A percentile compares a stretch with the other conserved stretches of the same genome.
phyloP scores from a whole-genome alignment of 371 early-diverging fungal genomes.

The Capniomyces stellatus region DNA sequence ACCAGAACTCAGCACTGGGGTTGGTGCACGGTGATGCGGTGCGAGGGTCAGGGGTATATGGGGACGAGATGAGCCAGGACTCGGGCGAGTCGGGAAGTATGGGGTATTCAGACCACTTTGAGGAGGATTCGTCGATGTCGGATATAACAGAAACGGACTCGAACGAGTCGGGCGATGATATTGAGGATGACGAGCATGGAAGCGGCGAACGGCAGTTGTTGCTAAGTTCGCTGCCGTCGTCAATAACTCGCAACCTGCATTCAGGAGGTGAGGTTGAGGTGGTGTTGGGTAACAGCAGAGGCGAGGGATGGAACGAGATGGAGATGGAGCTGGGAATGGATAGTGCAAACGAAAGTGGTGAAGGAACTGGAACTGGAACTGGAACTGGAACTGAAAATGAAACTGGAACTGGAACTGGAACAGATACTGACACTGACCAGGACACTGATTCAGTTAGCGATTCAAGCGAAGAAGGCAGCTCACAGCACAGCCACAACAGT shows the following conservation, averaged over 20 bases:
- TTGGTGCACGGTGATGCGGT: constrained; percentile 45
- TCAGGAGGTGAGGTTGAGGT: constrained; percentile 1
- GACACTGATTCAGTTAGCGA: no score
- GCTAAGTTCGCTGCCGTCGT: constrained; percentile 13
- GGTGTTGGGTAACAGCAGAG: background rate
- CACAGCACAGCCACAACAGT: no score
- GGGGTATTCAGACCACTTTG: constrained; percentile 26
- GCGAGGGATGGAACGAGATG: background rate
- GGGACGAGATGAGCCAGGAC: constrained; percentile 20
- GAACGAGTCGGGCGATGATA: constrained; percentile 33
- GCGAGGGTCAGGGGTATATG: constrained; percentile 13
- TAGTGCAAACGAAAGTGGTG: background rate
- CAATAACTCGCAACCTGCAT: no score
- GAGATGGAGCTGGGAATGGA: background rate
- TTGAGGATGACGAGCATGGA: constrained; percentile 35
- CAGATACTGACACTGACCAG: no score
- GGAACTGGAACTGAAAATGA: background rate
- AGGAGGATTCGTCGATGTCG: constrained; percentile 48
- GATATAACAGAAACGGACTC: constrained; percentile 42
- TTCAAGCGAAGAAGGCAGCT: no score
- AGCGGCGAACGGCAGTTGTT: no score
- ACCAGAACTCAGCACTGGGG: constrained; percentile 80
- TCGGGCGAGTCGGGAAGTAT: constrained; percentile 29
- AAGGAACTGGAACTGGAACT: background rate
- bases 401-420: no score